A percentile compares a stretch with the other conserved stretches of the same genome.
Evolutionary conservation across 306 rosid species (phyloP).

Genomic region (Notholithocarpus densiflorus): DNA sequence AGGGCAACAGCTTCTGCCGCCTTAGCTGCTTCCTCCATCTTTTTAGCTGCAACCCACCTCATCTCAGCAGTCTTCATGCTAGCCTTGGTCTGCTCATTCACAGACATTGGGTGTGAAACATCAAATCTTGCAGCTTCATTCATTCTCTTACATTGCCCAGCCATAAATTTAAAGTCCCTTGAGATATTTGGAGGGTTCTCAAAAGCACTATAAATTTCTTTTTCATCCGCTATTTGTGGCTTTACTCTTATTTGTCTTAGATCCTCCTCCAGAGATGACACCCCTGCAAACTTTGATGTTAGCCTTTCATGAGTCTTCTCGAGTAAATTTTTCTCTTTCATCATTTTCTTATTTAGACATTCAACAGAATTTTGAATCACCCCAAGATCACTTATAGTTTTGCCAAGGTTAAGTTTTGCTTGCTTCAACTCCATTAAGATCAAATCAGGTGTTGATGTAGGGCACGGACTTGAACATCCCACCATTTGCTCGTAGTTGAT

Average conservation of each 20-base stretch:
- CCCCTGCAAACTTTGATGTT: conserved; percentile 59
- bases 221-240: conserved; percentile 20
- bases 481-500: conserved; percentile 30
- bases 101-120: conserved; percentile 22
- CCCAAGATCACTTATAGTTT: conserved; percentile 78
- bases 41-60: conserved; percentile 90
- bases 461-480: conserved; percentile 44
- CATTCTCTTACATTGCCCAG: conserved; percentile 25
- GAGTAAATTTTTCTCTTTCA: conserved; percentile 62
- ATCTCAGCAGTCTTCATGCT: conserved; percentile 73
- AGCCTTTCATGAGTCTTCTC: conserved; percentile 67
- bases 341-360: conserved; percentile 76
- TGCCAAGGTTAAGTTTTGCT: conserved; percentile 75
- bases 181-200: conserved; percentile 24
- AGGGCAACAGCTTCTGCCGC: conserved; percentile 96
- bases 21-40: conserved; percentile 97
- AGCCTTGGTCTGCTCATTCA: conserved; percentile 27
- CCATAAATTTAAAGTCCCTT: conserved; percentile 23
- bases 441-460: conserved; percentile 45
- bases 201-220: conserved; percentile 15
- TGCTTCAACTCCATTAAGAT: conserved; percentile 72
- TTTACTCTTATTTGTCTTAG: conserved; percentile 26
- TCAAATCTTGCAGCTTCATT: conserved; percentile 36
- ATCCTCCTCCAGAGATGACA: conserved; percentile 48
- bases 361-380: conserved; percentile 78